Conservation (phyloP, 768 basidiomycete genomes). For the Rhodotorula babjevae region DNA sequence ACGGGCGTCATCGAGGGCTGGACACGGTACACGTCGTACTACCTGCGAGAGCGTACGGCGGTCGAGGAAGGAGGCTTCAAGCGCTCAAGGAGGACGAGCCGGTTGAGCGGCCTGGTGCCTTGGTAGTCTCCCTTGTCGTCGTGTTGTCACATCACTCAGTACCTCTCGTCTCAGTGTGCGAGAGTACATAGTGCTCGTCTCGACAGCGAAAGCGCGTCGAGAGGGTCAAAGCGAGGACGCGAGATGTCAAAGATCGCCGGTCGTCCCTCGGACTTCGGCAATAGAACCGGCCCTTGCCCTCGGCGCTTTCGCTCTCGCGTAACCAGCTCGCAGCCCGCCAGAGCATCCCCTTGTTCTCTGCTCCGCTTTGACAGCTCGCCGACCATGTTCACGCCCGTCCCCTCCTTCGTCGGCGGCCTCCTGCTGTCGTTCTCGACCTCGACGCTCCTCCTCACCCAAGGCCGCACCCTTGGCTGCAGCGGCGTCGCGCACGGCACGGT, state of each 20-base stretch:
- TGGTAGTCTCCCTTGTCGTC: no score
- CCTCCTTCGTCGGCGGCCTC: constrained; percentile 44
- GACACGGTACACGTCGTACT: not conserved
- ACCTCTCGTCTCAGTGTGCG: no score
- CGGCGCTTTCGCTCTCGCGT: no score
- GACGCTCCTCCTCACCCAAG: constrained; percentile 43
- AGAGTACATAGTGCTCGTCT: no score
- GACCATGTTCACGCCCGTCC: constrained; percentile 15
- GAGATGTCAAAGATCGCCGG: no score
- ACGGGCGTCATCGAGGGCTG: constrained; percentile 14
- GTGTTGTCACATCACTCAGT: no score
- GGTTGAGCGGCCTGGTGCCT: not conserved
- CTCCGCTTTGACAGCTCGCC: not conserved
- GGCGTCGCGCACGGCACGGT: constrained; percentile 45
- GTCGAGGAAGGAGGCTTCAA: not conserved
- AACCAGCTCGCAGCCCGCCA: no score
- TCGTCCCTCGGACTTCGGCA: no score
- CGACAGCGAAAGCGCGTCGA: no score
- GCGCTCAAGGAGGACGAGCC: not conserved
- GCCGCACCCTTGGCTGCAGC: constrained; percentile 46
- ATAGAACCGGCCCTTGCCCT: no score
- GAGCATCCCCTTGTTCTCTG: not conserved
- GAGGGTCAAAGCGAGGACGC: no score
- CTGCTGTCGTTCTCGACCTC: constrained; percentile 46
- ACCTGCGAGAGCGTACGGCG: not conserved